Evolutionary conservation across 257 asterid genomes (phyloP).

Genomic region (Nemophila menziesii): DNA sequence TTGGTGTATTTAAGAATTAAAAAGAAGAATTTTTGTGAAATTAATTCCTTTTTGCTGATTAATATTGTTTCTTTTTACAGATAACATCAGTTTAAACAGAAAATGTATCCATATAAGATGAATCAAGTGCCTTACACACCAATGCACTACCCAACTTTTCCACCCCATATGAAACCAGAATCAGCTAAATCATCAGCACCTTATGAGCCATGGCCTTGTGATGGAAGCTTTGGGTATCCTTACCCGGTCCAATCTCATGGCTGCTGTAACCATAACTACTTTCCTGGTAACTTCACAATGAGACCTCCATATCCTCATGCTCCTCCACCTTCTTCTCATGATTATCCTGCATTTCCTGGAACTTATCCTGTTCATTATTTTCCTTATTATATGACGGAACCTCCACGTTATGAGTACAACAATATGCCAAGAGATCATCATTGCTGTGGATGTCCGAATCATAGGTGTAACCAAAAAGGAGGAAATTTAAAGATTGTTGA

Average conservation of each 20-base stretch:
- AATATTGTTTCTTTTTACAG: not conserved
- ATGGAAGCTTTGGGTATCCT: conserved; percentile 22
- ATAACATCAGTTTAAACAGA: not conserved
- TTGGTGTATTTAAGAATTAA: no score
- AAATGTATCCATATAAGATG: conserved; percentile 29
- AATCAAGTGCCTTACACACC: conserved; percentile 29
- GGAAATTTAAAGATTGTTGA: conserved; percentile 42
- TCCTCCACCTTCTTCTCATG: conserved; percentile 21
- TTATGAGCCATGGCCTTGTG: conserved; percentile 33
- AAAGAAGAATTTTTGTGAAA: no score
- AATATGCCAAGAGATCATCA: conserved; percentile 26
- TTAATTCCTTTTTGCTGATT: no score
- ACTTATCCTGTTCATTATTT: conserved; percentile 23
- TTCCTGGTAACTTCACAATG: conserved; percentile 18
- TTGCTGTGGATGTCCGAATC: conserved; percentile 47
- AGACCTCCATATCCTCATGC: conserved; percentile 34
- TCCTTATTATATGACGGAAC: conserved; percentile 23
- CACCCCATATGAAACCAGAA: conserved; percentile 18
- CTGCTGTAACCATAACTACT: conserved; percentile 27
- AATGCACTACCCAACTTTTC: conserved; percentile 17
- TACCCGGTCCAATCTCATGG: conserved; percentile 24
- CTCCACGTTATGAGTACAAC: conserved; percentile 22
- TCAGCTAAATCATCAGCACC: conserved; percentile 19
- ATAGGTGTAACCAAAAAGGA: conserved; percentile 17
- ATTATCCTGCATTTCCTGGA: conserved; percentile 18